These are phyloP conservation scores for Xylaria sp. DNA, from an alignment of 2,329 filamentous ascomycete species.

Conservation along the genomic window DNA sequence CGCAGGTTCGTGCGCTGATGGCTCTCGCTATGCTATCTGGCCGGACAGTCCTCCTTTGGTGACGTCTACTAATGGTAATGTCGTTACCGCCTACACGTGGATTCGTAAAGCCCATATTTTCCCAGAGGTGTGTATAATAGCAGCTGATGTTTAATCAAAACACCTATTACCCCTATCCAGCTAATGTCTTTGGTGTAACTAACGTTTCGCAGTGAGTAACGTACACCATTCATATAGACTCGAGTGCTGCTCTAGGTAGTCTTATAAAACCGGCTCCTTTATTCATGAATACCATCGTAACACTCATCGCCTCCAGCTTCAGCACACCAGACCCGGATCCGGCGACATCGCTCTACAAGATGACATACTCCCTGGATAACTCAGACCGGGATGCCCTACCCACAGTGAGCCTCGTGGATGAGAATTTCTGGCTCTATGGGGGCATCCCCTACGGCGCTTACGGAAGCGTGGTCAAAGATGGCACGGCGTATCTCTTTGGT, in stretches of 20 bases:
- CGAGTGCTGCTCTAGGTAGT: background rate
- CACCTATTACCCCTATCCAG: background rate
- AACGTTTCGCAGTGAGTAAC: slow-evolving; percentile 22
- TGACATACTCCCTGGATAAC: slow-evolving; percentile 24
- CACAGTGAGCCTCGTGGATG: slow-evolving; percentile 28
- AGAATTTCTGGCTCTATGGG: slow-evolving; percentile 32
- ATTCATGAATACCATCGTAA: slow-evolving; percentile 2
- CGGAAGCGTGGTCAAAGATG: slow-evolving; percentile 31
- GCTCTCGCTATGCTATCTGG: slow-evolving; percentile 35
- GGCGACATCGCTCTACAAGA: slow-evolving; percentile 33
- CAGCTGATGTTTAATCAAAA: background rate
- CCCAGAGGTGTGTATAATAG: slow-evolving; percentile 14
- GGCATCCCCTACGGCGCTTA: slow-evolving; percentile 33
- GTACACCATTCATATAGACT: background rate
- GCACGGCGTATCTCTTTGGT: slow-evolving; percentile 33
- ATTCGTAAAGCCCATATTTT: slow-evolving; percentile 33
- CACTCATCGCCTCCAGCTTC: slow-evolving; percentile 11
- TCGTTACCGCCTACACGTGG: slow-evolving; percentile 35
- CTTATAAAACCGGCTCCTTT: background rate
- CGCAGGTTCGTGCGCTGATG: slow-evolving; percentile 25
- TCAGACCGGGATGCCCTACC: slow-evolving; percentile 30
- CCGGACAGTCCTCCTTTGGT: slow-evolving; percentile 35
- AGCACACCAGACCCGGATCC: slow-evolving; percentile 30
- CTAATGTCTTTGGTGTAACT: background rate
- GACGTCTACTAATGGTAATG: slow-evolving; percentile 20